Conservation (phyloP, 257 asterid genomes). For the Buddleja alternifolia region DNA sequence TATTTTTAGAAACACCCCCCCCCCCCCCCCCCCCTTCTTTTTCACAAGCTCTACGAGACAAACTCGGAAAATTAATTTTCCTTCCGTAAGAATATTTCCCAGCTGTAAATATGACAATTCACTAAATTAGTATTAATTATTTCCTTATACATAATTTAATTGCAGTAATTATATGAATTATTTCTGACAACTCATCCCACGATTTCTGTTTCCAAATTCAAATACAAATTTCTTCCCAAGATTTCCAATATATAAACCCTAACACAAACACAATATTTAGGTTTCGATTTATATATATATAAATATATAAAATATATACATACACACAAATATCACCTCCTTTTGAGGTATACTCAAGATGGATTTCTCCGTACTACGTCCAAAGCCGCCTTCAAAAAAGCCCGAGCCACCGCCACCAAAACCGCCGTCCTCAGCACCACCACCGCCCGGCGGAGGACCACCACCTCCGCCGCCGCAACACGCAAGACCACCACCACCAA, state of each 20-base stretch:
- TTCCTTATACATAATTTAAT: slow-evolving; percentile 1
- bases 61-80: neutral
- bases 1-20: too few species aligned
- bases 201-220: slow-evolving; percentile 32
- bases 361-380: slow-evolving; percentile 36
- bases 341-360: too few species aligned
- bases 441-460: neutral
- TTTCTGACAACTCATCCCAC: neutral
- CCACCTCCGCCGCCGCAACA: slow-evolving; percentile 27
- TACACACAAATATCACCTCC: too few species aligned
- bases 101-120: neutral
- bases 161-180: neutral
- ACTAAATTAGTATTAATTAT: slow-evolving; percentile 3
- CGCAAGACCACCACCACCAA: slow-evolving; percentile 4
- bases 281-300: too few species aligned
- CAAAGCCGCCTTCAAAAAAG: slow-evolving; percentile 26
- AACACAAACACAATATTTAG: neutral
- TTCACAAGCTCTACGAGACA: neutral
- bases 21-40: too few species aligned
- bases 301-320: too few species aligned
- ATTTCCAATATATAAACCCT: neutral
- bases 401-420: slow-evolving; percentile 7
- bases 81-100: neutral
- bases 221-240: neutral
- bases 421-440: slow-evolving; percentile 8